Conservation (phyloP, 176 grass and related monocot species). For the Zea luxurians region DNA sequence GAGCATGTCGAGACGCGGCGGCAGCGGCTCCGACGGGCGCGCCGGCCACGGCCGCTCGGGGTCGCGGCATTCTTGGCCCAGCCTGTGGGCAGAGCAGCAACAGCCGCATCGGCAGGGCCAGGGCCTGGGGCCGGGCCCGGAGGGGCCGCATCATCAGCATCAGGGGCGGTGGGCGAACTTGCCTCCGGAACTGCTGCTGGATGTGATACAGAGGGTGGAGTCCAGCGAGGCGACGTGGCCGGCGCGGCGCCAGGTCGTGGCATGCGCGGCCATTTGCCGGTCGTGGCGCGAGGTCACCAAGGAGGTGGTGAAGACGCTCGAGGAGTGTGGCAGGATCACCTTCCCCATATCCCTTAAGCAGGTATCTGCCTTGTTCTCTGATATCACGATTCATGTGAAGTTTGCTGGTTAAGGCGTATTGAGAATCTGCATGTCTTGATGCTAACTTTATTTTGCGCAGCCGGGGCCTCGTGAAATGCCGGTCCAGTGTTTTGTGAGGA, state of each 20-base stretch:
- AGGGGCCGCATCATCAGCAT: conserved; percentile 49
- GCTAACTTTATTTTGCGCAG: conserved; percentile 51
- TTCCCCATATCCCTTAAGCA: conserved; percentile 99
- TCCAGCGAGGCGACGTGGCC: conserved; percentile 81
- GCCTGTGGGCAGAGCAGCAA: conserved; percentile 50
- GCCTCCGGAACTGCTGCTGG: conserved; percentile 87
- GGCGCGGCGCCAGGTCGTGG: conserved; percentile 75
- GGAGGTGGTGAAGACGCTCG: conserved; percentile 82
- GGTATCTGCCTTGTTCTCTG: conserved; percentile 42
- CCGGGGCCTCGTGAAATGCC: conserved; percentile 73
- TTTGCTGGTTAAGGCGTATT: neutral
- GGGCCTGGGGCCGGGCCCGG: conserved; percentile 35
- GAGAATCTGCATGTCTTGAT: conserved; percentile 28
- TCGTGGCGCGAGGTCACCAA: conserved; percentile 88
- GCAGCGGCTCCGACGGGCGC: conserved; percentile 39
- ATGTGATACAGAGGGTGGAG: conserved; percentile 93
- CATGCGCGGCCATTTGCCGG: conserved; percentile 82
- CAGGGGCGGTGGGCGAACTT: conserved; percentile 91
- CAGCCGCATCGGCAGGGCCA: conserved; percentile 37
- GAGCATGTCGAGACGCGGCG: conserved; percentile 74
- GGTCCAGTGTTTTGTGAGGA: conserved; percentile 89
- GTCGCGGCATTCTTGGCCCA: conserved; percentile 61
- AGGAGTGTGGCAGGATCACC: conserved; percentile 88
- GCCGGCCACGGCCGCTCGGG: conserved; percentile 43
- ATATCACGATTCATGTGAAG: neutral